Evolutionary conservation across 2,329 filamentous ascomycete species (phyloP).

Genomic region (Hypocreales sp.): DNA sequence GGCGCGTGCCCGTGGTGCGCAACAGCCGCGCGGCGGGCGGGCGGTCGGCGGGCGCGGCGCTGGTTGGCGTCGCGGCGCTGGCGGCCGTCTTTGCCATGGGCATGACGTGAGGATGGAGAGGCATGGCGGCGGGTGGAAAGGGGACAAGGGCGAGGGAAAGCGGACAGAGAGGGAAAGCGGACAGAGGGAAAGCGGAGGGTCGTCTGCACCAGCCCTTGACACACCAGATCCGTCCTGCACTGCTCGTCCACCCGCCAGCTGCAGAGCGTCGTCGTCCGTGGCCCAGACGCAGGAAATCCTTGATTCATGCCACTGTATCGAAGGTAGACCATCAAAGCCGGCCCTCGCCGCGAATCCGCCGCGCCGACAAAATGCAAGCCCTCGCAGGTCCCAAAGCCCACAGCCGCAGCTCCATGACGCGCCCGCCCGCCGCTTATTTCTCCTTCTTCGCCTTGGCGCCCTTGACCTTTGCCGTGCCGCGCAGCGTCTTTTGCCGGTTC

Average conservation of each 20-base stretch:
- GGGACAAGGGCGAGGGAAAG: too few relatives aligned
- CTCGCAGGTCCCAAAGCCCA: slow-evolving; percentile 13
- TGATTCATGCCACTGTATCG: slow-evolving; percentile 26
- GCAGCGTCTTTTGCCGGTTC: slow-evolving; percentile 98
- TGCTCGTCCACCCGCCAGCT: neutral
- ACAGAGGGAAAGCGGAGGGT: too few relatives aligned
- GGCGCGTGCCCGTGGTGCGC: slow-evolving; percentile 17
- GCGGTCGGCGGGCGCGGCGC: slow-evolving; percentile 9
- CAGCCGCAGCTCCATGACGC: slow-evolving; percentile 12
- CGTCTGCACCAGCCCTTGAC: neutral
- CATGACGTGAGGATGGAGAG: slow-evolving; percentile 6
- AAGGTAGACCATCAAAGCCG: slow-evolving; percentile 14
- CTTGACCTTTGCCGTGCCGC: slow-evolving; percentile 97
- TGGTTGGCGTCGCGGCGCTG: slow-evolving; percentile 7
- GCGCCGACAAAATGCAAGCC: slow-evolving; percentile 10
- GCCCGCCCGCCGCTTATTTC: too few relatives aligned
- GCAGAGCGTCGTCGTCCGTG: too few relatives aligned
- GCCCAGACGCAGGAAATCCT: too few relatives aligned
- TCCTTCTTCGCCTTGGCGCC: slow-evolving; percentile 90
- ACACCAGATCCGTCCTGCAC: neutral
- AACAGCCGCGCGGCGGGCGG: slow-evolving; percentile 8
- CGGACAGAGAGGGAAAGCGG: too few relatives aligned
- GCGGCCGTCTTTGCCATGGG: slow-evolving; percentile 11
- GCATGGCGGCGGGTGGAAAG: too few relatives aligned
- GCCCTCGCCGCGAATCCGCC: slow-evolving; percentile 11